Base-by-base conservation (phyloP, 306 rosid species). In the Vigna nakashimae region DNA sequence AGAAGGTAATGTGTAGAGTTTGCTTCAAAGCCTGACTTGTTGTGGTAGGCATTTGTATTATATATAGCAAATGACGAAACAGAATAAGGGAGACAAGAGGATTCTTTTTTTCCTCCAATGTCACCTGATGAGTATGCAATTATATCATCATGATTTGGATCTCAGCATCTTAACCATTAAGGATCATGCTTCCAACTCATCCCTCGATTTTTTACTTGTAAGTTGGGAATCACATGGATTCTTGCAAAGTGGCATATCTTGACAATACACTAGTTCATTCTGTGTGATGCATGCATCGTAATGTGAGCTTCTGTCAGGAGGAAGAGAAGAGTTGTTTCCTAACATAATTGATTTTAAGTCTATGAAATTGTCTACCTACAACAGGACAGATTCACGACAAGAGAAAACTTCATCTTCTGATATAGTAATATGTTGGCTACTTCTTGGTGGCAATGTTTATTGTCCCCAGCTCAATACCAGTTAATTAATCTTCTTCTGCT, bases 391-490 rank as follows among this genome's bases (percentile, higher is more conserved):
- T 71, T 36, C 40, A 71, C 52, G 82, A 5, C 65, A 65, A 45
- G 46, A 40, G 0, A 67, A 77, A 32, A 22, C 71, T 45, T 63
- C 75, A 67, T 17, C 42, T 60, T 60, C 52, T 40, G 14, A 68
- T 5, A 62, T 4, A 62, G 17, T 71, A 49, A 69, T 57, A 53
- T 57, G 30, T 49, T 24, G 28, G 40, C 68, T 46, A 43, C 36
- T 43, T 52, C 10, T 53, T 46, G 66, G 51, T 30, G 59, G 57
- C 51, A 13, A 51, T 84, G 83, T 77, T 73, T 45, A n/a, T 6
- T 81, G 79, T 74, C 83, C 52, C 75, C 75, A 74, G 65, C 73
- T 81, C 77, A 34, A 45, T 51, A 18, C 56, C 18, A 46, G 51
- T 79, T 52, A 24, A 62, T 67, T 69, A 67, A 68, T 49, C 42